Evolutionary conservation across 345 rosid species (phyloP).

Genomic region (Theobroma cacao): DNA sequence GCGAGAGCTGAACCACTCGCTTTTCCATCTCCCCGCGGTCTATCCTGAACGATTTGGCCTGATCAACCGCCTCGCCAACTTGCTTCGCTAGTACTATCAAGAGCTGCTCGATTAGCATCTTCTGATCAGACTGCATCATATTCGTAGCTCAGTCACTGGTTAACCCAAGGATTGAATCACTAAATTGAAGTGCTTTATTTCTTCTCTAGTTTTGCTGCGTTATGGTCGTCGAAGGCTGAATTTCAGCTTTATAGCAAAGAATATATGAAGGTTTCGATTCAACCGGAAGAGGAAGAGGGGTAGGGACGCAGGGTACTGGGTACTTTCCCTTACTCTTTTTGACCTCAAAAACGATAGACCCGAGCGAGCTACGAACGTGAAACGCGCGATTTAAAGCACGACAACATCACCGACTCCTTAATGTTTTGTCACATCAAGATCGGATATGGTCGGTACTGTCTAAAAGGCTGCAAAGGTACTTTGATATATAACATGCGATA

Average conservation of each 20-base stretch:
- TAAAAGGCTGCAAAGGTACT: too few relatives aligned
- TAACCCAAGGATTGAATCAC: background rate
- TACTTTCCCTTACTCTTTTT: too few relatives aligned
- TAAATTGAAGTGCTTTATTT: background rate
- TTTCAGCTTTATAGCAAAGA: background rate
- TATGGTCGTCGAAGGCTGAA: too few relatives aligned
- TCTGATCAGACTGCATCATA: background rate
- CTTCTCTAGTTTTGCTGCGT: background rate
- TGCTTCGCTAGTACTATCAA: background rate
- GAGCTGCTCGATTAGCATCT: background rate
- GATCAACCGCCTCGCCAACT: background rate
- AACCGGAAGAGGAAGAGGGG: too few relatives aligned
- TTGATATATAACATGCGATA: too few relatives aligned
- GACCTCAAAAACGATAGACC: too few relatives aligned
- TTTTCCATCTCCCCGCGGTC: background rate
- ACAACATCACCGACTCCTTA: too few relatives aligned
- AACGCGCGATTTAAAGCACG: too few relatives aligned
- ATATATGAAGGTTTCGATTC: background rate
- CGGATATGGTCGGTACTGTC: too few relatives aligned
- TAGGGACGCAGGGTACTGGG: too few relatives aligned
- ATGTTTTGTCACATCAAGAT: too few relatives aligned
- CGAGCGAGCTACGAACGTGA: too few relatives aligned
- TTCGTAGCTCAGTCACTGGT: background rate
- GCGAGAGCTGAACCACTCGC: background rate
- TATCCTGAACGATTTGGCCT: background rate